Evolutionary conservation across 2,329 filamentous ascomycete species (phyloP), one percentile per base, ranked within the genome.

Genomic region (Monosporascus sp.): DNA sequence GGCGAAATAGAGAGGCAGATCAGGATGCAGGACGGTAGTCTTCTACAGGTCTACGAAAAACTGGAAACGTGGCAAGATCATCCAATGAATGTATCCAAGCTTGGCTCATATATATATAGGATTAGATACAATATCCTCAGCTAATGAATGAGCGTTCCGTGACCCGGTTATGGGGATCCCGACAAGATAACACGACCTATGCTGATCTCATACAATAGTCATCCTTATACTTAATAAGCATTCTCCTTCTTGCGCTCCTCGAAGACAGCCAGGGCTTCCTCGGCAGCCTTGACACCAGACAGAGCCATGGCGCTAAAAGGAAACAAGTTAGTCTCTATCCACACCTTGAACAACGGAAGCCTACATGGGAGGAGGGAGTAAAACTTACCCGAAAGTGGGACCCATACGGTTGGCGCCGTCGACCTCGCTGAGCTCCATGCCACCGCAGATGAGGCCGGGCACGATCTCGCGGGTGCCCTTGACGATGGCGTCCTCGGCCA

Each of bases 321-420:
- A 17, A 56, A 6, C 42, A 50, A 34, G 42, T 52, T 34, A 39
- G 7, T 3, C 15, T 45, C n/a, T 42, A 42, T 41, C 5, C 44
- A 31, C 17, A 5, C 2, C 25, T 38, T 45, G 31, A 34, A 34
- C 31, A 2, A 14, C 9, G 9, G 5, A 14, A 34, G 31, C 11
- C 31, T 11, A 11, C 31, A 17, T 3, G 2, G 36, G 36, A 36
- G 11, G 22, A 27, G 25, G 6, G 31, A 49, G 47, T 22, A 24
- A 14, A 54, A 54, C 59, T 58, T 57, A 61, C 59, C 62, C 66
- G 20, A 68, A 68, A 15, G 66, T 68, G 8, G 66, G 66, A 68
- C 86, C 92, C 91, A 96, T 96, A 50, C 91, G 83, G 75, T 95
- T 95, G 57, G 90, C 89, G 18, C 90, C 91, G 65, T 96, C 91